Base-by-base conservation (phyloP, 805 yeast species). In the Cyberlindnera saturnus region DNA sequence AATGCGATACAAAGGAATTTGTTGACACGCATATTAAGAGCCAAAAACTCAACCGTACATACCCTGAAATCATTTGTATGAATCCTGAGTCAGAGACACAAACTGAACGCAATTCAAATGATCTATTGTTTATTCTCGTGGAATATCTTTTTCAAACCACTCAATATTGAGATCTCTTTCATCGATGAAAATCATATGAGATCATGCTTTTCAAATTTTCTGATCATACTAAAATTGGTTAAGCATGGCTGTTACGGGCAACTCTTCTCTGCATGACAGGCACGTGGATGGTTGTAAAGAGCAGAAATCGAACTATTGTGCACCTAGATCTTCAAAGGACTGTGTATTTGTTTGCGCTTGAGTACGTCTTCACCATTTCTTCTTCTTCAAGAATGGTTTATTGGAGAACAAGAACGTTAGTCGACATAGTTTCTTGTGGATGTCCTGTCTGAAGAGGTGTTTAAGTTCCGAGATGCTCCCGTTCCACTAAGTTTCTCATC, bases 1-100 rank as follows among this genome's bases (percentile, higher is more conserved):
- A 59, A 59, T 0, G 40, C 7, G 59, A 55, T 17, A 57, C 55
- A 0, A 47, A 49, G 28, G 33, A 41, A 16, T 53, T 57, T 58
- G 32, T 55, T 5, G 50, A 45, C 11, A 45, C 42, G 5, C 51
- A 47, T 23, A 17, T 47, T 16, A 32, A 18, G 30, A 11, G 31
- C 32, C 15, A 36, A 13, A 10, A 10, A 11, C 1, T 34, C 28
- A 13, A n/a, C 14, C 2, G 16, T 3, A n/a, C 39, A 19, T 11
- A 36, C 23, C 3, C 23, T 20, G 6, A 7, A 29, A 36, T 32
- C 7, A 32, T 4, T 20, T 20, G 23, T 6, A 20, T 23, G 28
- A 23, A 23, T 10, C 11, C 28, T 23, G 11, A 10, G 11, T 9
- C 28, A 23, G 11, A 4, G 28, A 23, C 28, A 10, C 11, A 23